Evolutionary conservation across 495 filamentous ascomycete species (phyloP).

Genomic region (Aspergillus ellipticus): DNA sequence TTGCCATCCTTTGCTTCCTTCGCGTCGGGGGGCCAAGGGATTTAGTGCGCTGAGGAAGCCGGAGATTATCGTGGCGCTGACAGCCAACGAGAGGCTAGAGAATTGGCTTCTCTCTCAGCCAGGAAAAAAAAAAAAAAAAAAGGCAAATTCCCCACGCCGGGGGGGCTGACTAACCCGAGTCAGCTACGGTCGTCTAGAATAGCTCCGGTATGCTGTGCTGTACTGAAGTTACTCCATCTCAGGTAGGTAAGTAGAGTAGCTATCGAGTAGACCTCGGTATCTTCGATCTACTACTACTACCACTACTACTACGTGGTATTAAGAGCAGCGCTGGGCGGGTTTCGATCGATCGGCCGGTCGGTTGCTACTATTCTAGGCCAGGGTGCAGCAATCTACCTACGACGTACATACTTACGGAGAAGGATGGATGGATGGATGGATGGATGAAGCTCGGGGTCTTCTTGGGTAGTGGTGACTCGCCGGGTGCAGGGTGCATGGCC

Average conservation of each 20-base stretch:
- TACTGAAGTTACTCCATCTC: too few relatives aligned
- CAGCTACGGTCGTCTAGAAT: constrained; percentile 2
- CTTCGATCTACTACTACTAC: too few relatives aligned
- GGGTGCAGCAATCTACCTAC: constrained; percentile 3
- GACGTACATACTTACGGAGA: background rate
- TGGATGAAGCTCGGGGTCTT: too few relatives aligned
- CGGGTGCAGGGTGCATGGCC: too few relatives aligned
- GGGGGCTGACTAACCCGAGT: constrained; percentile 7
- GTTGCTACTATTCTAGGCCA: background rate
- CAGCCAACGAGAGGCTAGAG: constrained; percentile 11
- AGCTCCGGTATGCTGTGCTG: background rate
- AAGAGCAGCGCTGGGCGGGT: too few relatives aligned
- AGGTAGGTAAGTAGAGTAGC: too few relatives aligned
- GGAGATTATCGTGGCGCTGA: constrained; percentile 26
- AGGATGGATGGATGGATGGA: constrained; percentile 2
- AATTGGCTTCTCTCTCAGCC: background rate
- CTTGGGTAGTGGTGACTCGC: too few relatives aligned
- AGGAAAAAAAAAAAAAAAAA: constrained; percentile 10
- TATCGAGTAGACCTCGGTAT: too few relatives aligned
- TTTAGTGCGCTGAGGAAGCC: constrained; percentile 18
- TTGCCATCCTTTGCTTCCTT: constrained; percentile 15
- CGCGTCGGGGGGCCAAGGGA: constrained; percentile 17
- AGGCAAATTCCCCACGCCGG: constrained; percentile 3
- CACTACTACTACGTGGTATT: too few relatives aligned
- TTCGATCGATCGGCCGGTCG: background rate